Evolutionary conservation across 148 eudicot species (phyloP), one percentile per base, ranked within the genome.

Genomic region (Vaccinium darrowii): DNA sequence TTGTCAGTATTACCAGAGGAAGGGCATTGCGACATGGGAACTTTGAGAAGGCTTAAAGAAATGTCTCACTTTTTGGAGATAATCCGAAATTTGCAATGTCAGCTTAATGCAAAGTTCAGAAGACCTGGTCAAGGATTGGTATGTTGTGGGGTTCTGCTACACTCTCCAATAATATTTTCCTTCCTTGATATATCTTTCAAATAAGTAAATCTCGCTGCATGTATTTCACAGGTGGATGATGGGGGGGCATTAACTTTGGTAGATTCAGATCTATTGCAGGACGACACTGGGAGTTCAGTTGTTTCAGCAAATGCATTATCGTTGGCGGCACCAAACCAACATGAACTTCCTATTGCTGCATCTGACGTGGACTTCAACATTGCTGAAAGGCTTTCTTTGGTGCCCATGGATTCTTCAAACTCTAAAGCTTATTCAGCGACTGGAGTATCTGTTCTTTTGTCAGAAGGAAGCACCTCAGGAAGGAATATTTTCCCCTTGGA

Each of bases 31-130:
- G 83, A 84, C 82, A 80, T 72, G 62, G 85, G 78, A 60, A 85
- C 86, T 81, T 87, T 90, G 60, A 90, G 86, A 90, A 94, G 85
- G 90, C 90, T 93, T 73, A 86, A 84, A 85, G 95, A 93, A 85
- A 93, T 95, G 94, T 94, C 97, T 86, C 93, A 88, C 86, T 88
- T 89, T 67, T 85, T 96, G 91, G 98, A 92, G 90, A 91, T 94
- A 11, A 93, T 88, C 79, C 92, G 99, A 43, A 91, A 89, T 86
- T 86, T 96, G 87, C 97, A 93, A 88, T 85, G 90, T 56, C 92
- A 90, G 82, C 87, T 94, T 52, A 90, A 88, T 90, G 86, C 91
- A 72, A 93, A 92, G 88, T 89, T 89, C 75, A 91, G 80, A 88
- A 91, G 92, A 90, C 92, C 91, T 25, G 95, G 92, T 65, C 94